Evolutionary conservation across 306 rosid genomes (phyloP), one percentile per base, ranked within the genome.

Genomic region (Quercus suber): DNA sequence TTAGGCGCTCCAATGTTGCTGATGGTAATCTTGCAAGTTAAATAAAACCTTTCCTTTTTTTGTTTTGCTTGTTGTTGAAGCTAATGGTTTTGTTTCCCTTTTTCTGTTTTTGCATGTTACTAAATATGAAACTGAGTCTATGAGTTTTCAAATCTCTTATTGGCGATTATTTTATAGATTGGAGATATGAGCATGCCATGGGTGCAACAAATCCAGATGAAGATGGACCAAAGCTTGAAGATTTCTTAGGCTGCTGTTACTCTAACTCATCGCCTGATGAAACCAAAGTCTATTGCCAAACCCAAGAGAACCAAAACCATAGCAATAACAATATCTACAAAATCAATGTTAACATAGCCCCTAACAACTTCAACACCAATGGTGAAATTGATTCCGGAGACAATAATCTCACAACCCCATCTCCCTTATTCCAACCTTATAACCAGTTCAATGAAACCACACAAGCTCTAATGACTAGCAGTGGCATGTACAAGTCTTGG

Each of bases 181-280:
- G 99, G 99, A 90, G 94, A 72, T 91, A 88, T 80, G 92, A 90
- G 18, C 73, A 83, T 78, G 86, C 87, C 28, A 81, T 92, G 76
- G 86, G 76, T 19, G 87, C 89, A 45, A 80, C 88, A 49, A 83
- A 84, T 55, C 78, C 88, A 28, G 81, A 78, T 49, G 93, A 90
- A 59, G 88, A 86, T 52, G 89, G 92, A 35, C 98, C 99, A 68
- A 95, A 95, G 85, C 97, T 95, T 74, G 99, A 95, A 83, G 97
- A 95, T 70, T 95, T 95, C 85, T 82, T 95, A 81, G 99, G 99
- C 17, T 81, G 76, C 19, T 88, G 97, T 55, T 94, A 94, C 90
- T 88, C 97, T 13, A 94, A 83, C 87, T 86, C 98, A 0, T 79
- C 88, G 12, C 70, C 84, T 37, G 73, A 81, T 56, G 93, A 90